phyloP scores from a whole-genome alignment of 371 early-diverging fungal genomes.

The Entomophthora muscae region DNA sequence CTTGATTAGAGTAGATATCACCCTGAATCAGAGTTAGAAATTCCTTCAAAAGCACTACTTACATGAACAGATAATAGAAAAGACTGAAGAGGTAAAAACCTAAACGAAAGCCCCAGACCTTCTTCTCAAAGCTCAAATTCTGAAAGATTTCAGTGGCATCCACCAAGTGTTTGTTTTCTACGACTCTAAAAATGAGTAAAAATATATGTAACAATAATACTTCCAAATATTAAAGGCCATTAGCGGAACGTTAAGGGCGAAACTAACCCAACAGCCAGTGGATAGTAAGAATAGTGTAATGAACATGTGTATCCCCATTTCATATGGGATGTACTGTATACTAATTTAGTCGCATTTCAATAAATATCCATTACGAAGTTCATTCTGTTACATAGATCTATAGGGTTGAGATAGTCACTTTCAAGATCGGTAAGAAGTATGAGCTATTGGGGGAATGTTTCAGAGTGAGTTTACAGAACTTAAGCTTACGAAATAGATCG shows the following conservation, averaged over 20 bases:
- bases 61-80: conserved; percentile 9
- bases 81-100: conserved; percentile 8
- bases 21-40: not conserved
- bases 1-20: not conserved
- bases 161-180: conserved; percentile 1
- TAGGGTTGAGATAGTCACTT: conserved; percentile 88
- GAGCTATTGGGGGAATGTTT: not conserved
- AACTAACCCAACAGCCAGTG: conserved; percentile 2
- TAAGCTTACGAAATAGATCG: not conserved
- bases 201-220: not conserved
- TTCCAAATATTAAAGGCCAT: conserved; percentile 1
- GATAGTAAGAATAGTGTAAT: not conserved
- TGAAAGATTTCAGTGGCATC: conserved; percentile 9
- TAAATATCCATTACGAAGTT: conserved; percentile 47
- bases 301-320: not conserved
- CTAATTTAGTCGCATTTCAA: not conserved
- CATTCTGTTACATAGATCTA: conserved; percentile 86
- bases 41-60: not conserved
- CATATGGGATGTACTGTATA: conserved; percentile 4
- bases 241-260: conserved; percentile 2
- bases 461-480: not conserved
- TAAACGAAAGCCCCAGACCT: conserved; percentile 3
- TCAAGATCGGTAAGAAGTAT: conserved; percentile 11
- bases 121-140: conserved; percentile 1
- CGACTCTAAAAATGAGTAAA: not conserved